Conservation (phyloP, 75 land plant species). For the Adiantum capillusveneris region DNA sequence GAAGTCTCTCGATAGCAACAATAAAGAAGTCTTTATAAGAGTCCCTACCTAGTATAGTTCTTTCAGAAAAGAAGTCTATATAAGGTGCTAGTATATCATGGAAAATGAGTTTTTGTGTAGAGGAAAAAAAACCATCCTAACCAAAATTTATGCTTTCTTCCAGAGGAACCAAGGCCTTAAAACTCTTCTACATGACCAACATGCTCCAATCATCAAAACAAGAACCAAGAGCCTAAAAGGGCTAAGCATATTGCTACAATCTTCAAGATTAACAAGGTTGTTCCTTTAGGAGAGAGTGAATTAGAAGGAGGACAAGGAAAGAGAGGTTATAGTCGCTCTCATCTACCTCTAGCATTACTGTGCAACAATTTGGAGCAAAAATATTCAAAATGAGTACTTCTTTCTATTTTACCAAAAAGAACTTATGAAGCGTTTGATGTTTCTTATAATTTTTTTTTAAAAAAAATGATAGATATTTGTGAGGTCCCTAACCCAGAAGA, state of each 20-base stretch:
- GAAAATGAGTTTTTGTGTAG: conserved; percentile 13
- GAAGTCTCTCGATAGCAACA: conserved; percentile 49
- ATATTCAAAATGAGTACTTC: too few relatives aligned
- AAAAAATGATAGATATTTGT: too few relatives aligned
- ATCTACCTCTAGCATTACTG: too few relatives aligned
- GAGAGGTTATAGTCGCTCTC: too few relatives aligned
- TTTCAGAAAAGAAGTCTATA: conserved; percentile 36
- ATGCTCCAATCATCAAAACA: background rate
- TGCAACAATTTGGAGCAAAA: too few relatives aligned
- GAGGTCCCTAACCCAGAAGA: too few relatives aligned
- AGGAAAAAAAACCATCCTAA: conserved; percentile 17
- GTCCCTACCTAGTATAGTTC: conserved; percentile 48
- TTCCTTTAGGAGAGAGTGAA: conserved; percentile 2
- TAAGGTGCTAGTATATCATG: conserved; percentile 42
- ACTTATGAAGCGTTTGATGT: too few relatives aligned
- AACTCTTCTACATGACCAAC: conserved; percentile 18
- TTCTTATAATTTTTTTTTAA: too few relatives aligned
- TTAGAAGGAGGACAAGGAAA: background rate
- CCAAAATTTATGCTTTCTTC: background rate
- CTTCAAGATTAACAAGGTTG: conserved; percentile 18
- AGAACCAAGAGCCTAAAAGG: background rate
- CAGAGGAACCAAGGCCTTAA: conserved; percentile 24
- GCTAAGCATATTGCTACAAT: background rate
- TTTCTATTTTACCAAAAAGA: too few relatives aligned
- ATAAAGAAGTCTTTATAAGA: conserved; percentile 36